Evolutionary conservation across 257 asterid genomes (phyloP).

Genomic region (Scutellaria baicalensis): DNA sequence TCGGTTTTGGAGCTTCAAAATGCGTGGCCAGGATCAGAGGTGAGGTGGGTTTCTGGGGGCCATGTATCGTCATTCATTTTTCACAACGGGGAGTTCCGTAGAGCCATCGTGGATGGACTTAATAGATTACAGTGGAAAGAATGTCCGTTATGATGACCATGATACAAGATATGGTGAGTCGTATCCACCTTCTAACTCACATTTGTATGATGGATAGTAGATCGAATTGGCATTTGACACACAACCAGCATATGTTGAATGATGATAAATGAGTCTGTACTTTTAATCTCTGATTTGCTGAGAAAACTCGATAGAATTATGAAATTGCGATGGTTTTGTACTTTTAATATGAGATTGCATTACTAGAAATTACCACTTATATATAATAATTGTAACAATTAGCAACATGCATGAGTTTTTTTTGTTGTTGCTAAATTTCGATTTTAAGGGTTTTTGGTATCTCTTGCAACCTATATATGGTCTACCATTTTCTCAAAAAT

Average conservation of each 20-base stretch:
- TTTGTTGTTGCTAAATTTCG: no score
- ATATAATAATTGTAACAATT: no score
- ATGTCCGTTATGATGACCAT: slow-evolving; percentile 27
- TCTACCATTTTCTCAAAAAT: no score
- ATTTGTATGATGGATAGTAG: slow-evolving; percentile 12
- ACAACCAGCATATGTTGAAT: background rate
- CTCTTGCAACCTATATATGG: no score
- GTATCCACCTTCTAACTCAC: slow-evolving; percentile 5
- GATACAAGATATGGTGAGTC: background rate
- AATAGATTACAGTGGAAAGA: slow-evolving; percentile 77
- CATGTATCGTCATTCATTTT: slow-evolving; percentile 88
- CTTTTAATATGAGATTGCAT: background rate
- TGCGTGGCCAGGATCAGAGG: slow-evolving; percentile 99
- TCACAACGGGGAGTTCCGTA: slow-evolving; percentile 71
- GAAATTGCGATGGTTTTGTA: slow-evolving; percentile 1
- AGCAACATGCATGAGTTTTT: no score
- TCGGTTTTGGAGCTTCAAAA: slow-evolving; percentile 85
- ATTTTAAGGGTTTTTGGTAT: no score
- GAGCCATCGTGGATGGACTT: slow-evolving; percentile 79
- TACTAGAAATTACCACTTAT: no score
- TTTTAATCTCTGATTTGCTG: slow-evolving; percentile 3
- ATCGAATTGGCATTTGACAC: no score
- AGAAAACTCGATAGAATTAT: background rate
- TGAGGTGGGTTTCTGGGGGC: slow-evolving; percentile 94
- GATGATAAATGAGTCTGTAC: slow-evolving; percentile 15